A percentile compares a stretch with the other conserved stretches of the same genome.
These are phyloP conservation scores for Solanum chaucha DNA, from an alignment of 257 asterid genomes.

Conservation along the genomic window DNA sequence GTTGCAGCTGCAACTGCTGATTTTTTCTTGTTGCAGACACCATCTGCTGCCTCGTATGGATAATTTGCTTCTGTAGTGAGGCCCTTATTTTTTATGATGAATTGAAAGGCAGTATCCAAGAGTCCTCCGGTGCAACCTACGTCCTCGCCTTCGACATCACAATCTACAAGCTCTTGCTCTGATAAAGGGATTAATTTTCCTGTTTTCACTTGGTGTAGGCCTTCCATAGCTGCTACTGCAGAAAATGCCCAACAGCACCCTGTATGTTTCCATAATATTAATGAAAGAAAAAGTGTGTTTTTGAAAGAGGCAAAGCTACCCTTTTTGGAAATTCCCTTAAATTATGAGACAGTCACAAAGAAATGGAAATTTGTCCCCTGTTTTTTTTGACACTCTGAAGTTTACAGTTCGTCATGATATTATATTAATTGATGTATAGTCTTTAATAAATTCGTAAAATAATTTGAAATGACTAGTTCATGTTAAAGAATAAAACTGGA, in stretches of 20 bases:
- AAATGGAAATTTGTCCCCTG: neutral
- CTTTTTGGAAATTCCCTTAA: neutral
- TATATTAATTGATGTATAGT: neutral
- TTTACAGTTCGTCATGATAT: too few species aligned
- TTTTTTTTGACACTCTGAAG: neutral
- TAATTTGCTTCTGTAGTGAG: conserved; percentile 18
- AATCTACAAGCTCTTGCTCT: conserved; percentile 24
- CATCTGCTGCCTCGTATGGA: conserved; percentile 20
- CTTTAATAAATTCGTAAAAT: neutral
- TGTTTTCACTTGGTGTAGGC: conserved; percentile 8
- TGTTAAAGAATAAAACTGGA: neutral
- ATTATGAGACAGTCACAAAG: neutral
- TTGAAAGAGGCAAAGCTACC: neutral
- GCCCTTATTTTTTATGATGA: conserved; percentile 11
- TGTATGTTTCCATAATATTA: neutral
- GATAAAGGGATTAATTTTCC: conserved; percentile 15
- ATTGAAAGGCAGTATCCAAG: conserved; percentile 18
- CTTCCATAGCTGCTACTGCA: conserved; percentile 25
- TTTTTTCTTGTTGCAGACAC: conserved; percentile 12
- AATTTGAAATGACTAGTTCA: neutral
- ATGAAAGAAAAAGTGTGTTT: neutral
- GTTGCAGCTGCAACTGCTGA: conserved; percentile 6
- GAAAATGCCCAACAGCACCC: conserved; percentile 29
- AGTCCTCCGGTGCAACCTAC: conserved; percentile 17
- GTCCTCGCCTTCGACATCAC: conserved; percentile 11